Evolutionary conservation across 2,329 filamentous ascomycete species (phyloP).

Genomic region (Botryotinia convoluta): DNA sequence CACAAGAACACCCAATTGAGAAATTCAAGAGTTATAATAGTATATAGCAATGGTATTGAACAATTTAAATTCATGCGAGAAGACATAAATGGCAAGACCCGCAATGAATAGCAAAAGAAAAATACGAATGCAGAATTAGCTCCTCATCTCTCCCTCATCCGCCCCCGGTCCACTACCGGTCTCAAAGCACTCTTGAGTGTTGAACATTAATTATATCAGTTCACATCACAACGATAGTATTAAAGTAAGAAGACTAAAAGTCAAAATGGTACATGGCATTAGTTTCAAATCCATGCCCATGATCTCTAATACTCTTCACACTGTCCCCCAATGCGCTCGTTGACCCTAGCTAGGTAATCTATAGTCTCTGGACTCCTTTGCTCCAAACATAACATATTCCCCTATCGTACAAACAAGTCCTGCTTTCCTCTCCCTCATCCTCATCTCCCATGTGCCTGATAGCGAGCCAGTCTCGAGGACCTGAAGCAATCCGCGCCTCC

Average conservation of each 20-base stretch:
- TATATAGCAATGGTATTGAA: constrained; percentile 1
- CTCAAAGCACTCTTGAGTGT: not conserved
- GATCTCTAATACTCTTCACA: constrained; percentile 2
- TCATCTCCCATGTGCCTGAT: not conserved
- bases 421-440: not conserved
- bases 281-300: constrained; percentile 6
- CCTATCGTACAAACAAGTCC: constrained; percentile 17
- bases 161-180: not conserved
- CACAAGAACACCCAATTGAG: not conserved
- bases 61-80: not conserved
- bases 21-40: constrained; percentile 4
- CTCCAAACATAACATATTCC: constrained; percentile 1
- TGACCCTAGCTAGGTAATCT: not conserved
- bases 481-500: not conserved
- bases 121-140: not conserved
- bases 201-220: not conserved
- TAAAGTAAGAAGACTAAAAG: not conserved
- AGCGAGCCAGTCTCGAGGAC: not conserved
- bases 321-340: constrained; percentile 2
- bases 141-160: not conserved
- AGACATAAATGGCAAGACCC: not conserved
- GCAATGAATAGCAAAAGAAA: not conserved
- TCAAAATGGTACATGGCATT: constrained; percentile 15
- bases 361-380: not conserved
- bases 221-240: not conserved